phyloP scores from a whole-genome alignment of 441 rosid species.

The Gossypium schwendimanii region DNA sequence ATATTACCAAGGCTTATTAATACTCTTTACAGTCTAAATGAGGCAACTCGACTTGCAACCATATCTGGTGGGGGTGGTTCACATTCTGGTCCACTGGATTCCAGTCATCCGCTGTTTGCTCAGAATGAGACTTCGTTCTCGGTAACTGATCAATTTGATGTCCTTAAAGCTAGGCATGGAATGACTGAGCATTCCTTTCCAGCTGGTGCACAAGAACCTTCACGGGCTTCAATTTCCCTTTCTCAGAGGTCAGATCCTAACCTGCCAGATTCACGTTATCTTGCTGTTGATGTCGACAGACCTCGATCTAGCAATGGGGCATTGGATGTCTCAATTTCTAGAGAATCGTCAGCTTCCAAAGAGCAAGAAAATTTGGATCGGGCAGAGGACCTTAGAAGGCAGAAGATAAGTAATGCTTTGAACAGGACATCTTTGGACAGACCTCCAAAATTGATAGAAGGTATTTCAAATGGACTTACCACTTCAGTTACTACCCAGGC shows the following conservation, averaged over 20 bases:
- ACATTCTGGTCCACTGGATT: constrained; percentile 71
- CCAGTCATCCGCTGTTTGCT: constrained; percentile 45
- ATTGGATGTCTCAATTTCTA: constrained; percentile 34
- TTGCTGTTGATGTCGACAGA: constrained; percentile 44
- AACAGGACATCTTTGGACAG: constrained; percentile 57
- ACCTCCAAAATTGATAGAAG: constrained; percentile 61
- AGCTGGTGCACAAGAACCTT: constrained; percentile 49
- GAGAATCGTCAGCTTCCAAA: constrained; percentile 30
- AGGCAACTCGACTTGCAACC: constrained; percentile 84
- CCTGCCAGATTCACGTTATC: constrained; percentile 47
- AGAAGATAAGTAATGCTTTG: constrained; percentile 35
- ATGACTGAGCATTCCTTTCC: constrained; percentile 33
- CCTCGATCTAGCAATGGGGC: constrained; percentile 52
- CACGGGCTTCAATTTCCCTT: constrained; percentile 55
- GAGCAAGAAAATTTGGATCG: constrained; percentile 39
- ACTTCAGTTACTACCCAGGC: constrained; percentile 36
- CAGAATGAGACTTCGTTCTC: constrained; percentile 48
- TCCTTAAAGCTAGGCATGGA: constrained; percentile 50
- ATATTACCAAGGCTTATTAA: constrained; percentile 79
- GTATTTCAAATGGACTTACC: constrained; percentile 53
- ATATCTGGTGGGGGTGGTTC: constrained; percentile 52
- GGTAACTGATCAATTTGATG: constrained; percentile 48
- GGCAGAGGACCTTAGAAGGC: constrained; percentile 56
- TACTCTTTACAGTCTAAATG: constrained; percentile 94
- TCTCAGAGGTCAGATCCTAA: constrained; percentile 56